phyloP scores from a whole-genome alignment of 805 yeast genomes.

The Cyberlindnera sargentensis region DNA sequence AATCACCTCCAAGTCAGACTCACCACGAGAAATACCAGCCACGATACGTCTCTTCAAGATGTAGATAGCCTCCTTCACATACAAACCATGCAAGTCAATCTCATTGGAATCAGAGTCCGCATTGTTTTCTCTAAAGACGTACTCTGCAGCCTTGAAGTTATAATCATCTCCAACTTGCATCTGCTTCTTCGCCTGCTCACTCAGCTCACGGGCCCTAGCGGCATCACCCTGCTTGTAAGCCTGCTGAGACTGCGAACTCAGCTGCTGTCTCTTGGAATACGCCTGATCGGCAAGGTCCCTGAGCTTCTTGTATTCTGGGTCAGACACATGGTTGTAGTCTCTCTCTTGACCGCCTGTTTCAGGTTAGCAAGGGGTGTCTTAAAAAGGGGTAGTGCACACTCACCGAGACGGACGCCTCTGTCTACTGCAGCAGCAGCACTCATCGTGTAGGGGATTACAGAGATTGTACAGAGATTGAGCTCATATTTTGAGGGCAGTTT shows the following conservation, averaged over 20 bases:
- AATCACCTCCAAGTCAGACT: conserved; percentile 64
- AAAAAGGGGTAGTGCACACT: neutral
- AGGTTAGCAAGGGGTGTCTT: neutral
- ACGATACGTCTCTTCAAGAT: conserved; percentile 66
- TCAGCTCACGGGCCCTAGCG: conserved; percentile 61
- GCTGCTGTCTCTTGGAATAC: conserved; percentile 44
- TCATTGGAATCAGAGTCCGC: conserved; percentile 80
- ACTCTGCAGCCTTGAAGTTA: conserved; percentile 82
- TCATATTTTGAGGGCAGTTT: too few species aligned
- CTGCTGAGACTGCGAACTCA: conserved; percentile 61
- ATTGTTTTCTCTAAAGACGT: conserved; percentile 81
- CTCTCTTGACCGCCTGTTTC: conserved; percentile 17
- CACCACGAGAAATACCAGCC: conserved; percentile 52
- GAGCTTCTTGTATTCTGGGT: conserved; percentile 51
- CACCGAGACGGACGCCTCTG: conserved; percentile 12
- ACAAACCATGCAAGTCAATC: conserved; percentile 89
- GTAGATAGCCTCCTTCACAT: conserved; percentile 80
- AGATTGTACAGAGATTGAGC: too few species aligned
- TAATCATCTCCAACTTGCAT: conserved; percentile 54
- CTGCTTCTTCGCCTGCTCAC: conserved; percentile 60
- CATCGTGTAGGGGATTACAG: neutral
- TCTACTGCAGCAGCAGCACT: conserved; percentile 8
- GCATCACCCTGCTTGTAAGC: conserved; percentile 77
- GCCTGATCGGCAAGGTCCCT: conserved; percentile 67
- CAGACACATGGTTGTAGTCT: conserved; percentile 72